A percentile compares a stretch with the other conserved stretches of the same genome.
These are phyloP conservation scores for Arthrobotrys sinensis DNA, from an alignment of 2,329 filamentous ascomycete species.

Conservation along the genomic window DNA sequence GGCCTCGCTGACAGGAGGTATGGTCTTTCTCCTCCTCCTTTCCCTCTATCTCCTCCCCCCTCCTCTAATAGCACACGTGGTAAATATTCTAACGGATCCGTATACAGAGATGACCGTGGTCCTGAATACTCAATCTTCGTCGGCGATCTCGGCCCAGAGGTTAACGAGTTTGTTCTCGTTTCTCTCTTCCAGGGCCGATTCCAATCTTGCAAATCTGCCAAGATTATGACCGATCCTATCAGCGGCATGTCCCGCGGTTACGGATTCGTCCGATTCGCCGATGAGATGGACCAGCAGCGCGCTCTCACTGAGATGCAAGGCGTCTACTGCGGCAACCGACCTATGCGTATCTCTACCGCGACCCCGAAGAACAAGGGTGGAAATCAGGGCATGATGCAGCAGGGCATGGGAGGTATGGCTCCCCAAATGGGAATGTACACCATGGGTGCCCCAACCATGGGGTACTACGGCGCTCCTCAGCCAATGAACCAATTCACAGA, in stretches of 20 bases:
- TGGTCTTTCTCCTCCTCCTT: conserved; percentile 64
- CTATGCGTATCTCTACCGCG: conserved; percentile 98
- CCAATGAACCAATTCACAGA: conserved; percentile 99
- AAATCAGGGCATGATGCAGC: conserved; percentile 69
- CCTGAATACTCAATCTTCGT: conserved; percentile 98
- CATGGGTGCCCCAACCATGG: conserved; percentile 79
- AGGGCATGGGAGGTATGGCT: conserved; percentile 70
- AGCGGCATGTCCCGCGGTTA: conserved; percentile 98
- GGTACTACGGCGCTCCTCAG: conserved; percentile 78
- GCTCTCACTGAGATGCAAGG: conserved; percentile 98
- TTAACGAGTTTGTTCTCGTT: conserved; percentile 97
- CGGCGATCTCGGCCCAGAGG: conserved; percentile 95
- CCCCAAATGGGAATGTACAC: conserved; percentile 76
- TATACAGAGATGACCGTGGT: conserved; percentile 87
- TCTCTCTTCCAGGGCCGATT: conserved; percentile 97
- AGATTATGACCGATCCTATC: conserved; percentile 99
- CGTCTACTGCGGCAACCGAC: conserved; percentile 97
- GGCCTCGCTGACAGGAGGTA: conserved; percentile 93
- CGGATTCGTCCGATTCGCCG: conserved; percentile 96
- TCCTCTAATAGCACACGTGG: neutral
- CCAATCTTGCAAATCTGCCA: conserved; percentile 97
- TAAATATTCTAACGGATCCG: conserved; percentile 18
- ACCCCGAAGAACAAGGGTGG: conserved; percentile 90
- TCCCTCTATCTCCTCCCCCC: neutral
- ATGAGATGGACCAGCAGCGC: conserved; percentile 95